Conservation (phyloP, 805 yeast species). For the Candida schatavii region DNA sequence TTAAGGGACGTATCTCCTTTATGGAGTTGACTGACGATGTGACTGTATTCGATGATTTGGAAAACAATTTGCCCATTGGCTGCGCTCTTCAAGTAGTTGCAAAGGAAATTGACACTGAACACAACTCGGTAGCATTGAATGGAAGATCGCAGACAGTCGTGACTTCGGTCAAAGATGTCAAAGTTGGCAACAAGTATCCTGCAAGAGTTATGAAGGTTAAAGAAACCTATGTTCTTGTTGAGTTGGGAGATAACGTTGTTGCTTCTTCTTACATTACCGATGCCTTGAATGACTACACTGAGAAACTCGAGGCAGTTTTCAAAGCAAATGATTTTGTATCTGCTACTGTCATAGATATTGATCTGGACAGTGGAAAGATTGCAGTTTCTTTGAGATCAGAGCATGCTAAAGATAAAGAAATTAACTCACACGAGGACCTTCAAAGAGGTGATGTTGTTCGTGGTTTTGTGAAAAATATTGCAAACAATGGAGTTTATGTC, state of each 20-base stretch:
- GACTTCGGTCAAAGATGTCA: conserved; percentile 45
- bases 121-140: conserved; percentile 46
- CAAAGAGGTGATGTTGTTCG: conserved; percentile 68
- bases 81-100: conserved; percentile 62
- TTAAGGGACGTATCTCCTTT: conserved; percentile 64
- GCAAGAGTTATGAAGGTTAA: conserved; percentile 60
- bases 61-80: conserved; percentile 67
- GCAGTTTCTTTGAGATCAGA: conserved; percentile 57
- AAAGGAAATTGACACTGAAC: conserved; percentile 50
- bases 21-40: conserved; percentile 61
- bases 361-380: conserved; percentile 48
- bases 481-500: conserved; percentile 75
- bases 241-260: conserved; percentile 58
- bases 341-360: conserved; percentile 53
- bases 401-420: conserved; percentile 49
- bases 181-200: conserved; percentile 55
- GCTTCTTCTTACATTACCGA: conserved; percentile 74
- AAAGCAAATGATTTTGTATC: conserved; percentile 51
- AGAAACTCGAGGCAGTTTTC: conserved; percentile 48
- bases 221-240: conserved; percentile 62
- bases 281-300: conserved; percentile 66
- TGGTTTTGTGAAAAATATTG: conserved; percentile 76
- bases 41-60: conserved; percentile 46
- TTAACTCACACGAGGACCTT: conserved; percentile 51
- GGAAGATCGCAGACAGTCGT: conserved; percentile 44